A percentile compares a stretch with the other conserved stretches of the same genome.
phyloP scores from a whole-genome alignment of 2,329 filamentous ascomycete genomes.

The Eutypella sp. region DNA sequence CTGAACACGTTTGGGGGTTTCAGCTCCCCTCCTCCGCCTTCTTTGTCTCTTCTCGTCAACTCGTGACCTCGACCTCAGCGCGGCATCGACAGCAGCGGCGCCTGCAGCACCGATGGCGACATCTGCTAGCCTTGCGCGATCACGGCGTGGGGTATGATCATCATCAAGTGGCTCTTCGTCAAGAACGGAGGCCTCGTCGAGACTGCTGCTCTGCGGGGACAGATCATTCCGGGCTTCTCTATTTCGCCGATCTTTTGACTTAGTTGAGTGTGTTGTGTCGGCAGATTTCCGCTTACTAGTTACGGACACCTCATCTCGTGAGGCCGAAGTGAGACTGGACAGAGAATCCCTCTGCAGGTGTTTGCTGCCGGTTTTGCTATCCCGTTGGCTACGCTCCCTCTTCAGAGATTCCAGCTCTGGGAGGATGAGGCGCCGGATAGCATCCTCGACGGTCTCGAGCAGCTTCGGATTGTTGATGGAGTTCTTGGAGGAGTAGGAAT shows the following conservation, averaged over 20 bases:
- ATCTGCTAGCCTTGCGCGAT: conserved; percentile 30
- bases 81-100: conserved; percentile 30
- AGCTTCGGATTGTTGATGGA: conserved; percentile 91
- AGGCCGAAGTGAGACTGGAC: conserved; percentile 51
- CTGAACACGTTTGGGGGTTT: conserved; percentile 43
- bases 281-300: conserved; percentile 48
- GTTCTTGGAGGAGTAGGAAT: conserved; percentile 54
- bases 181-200: conserved; percentile 42
- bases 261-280: conserved; percentile 47
- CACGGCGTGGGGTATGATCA: conserved; percentile 40
- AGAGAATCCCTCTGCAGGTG: conserved; percentile 38
- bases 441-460: conserved; percentile 87
- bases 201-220: conserved; percentile 43
- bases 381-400: conserved; percentile 76
- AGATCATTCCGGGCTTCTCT: conserved; percentile 52
- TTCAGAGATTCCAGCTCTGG: conserved; percentile 90
- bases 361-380: conserved; percentile 42
- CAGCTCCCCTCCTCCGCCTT: conserved; percentile 44
- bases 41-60: conserved; percentile 46
- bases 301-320: conserved; percentile 48
- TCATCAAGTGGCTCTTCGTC: conserved; percentile 37
- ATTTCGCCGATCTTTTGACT: conserved; percentile 41
- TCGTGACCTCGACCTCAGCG: conserved; percentile 36
- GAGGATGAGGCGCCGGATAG: conserved; percentile 81
- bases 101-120: conserved; percentile 42